Evolutionary conservation across 805 yeast genomes (phyloP).

Genomic region (Schizosaccharomyces cryophilus): DNA sequence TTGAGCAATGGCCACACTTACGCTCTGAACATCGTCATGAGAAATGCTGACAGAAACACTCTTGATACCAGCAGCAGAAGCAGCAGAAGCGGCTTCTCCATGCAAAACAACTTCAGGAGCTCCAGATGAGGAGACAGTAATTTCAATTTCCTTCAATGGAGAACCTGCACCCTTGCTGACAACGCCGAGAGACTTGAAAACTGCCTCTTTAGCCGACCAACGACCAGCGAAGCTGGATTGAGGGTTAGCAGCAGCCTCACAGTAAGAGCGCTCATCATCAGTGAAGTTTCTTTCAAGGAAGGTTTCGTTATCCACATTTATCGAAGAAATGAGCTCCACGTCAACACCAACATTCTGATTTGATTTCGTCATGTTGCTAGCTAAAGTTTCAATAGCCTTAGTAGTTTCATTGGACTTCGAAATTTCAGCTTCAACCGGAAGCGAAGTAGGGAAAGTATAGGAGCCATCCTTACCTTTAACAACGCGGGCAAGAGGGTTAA

Average conservation of each 20-base stretch:
- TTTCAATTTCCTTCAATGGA: conserved; percentile 72
- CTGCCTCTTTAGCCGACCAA: conserved; percentile 99
- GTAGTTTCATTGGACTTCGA: conserved; percentile 13
- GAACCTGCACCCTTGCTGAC: conserved; percentile 89
- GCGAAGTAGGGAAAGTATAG: conserved; percentile 5
- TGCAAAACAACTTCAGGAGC: conserved; percentile 60
- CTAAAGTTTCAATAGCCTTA: conserved; percentile 27
- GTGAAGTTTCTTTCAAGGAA: conserved; percentile 87
- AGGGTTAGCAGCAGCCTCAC: conserved; percentile 46
- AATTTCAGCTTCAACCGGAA: conserved; percentile 7
- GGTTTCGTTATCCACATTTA: conserved; percentile 72
- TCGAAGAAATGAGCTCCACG: conserved; percentile 63
- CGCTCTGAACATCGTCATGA: conserved; percentile 90
- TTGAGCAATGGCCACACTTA: conserved; percentile 66
- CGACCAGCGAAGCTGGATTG: conserved; percentile 88
- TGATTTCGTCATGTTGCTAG: conserved; percentile 22
- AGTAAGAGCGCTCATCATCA: conserved; percentile 50
- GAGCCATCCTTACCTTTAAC: conserved; percentile 4
- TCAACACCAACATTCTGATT: conserved; percentile 78
- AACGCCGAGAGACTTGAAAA: conserved; percentile 82
- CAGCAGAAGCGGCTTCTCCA: conserved; percentile 58
- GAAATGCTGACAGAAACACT: conserved; percentile 70
- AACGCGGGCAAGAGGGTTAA: conserved; percentile 83
- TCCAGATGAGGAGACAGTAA: conserved; percentile 42
- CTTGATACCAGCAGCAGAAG: conserved; percentile 42